Evolutionary conservation across 768 basidiomycete species (phyloP).

Genomic region (Xerocomellus intermedius): DNA sequence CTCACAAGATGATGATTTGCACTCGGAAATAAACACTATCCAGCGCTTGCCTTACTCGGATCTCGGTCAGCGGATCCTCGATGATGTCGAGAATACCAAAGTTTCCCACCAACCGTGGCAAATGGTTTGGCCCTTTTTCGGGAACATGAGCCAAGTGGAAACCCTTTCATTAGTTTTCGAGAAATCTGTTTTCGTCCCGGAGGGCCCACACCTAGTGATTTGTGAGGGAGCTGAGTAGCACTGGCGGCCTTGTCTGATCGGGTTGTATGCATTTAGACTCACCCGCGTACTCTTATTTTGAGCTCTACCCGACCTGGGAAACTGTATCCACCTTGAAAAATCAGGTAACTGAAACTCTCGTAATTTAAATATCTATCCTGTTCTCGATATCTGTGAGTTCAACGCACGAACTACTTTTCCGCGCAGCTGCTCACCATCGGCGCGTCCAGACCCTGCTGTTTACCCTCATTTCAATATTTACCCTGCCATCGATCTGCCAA

Average conservation of each 20-base stretch:
- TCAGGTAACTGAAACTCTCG: neutral
- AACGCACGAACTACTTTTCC: neutral
- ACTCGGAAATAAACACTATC: slow-evolving; percentile 35
- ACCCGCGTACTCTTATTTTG: slow-evolving; percentile 32
- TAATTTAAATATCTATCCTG: slow-evolving; percentile 22
- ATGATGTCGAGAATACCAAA: slow-evolving; percentile 48
- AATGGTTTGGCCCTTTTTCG: slow-evolving; percentile 12
- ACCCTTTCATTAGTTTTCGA: neutral
- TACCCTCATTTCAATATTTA: slow-evolving; percentile 47
- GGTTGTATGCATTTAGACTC: slow-evolving; percentile 11
- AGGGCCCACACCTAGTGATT: slow-evolving; percentile 29
- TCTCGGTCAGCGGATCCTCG: slow-evolving; percentile 52
- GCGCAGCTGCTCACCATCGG: slow-evolving; percentile 13
- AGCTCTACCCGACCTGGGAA: slow-evolving; percentile 30
- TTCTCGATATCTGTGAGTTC: slow-evolving; percentile 21
- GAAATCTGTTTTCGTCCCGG: slow-evolving; percentile 2
- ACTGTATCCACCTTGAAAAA: neutral
- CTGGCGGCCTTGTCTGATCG: slow-evolving; percentile 2
- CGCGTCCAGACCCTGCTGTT: slow-evolving; percentile 35
- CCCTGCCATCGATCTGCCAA: slow-evolving; percentile 21
- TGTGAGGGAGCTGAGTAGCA: slow-evolving; percentile 21
- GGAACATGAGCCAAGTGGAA: neutral
- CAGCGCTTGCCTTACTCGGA: slow-evolving; percentile 56
- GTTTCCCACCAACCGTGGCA: slow-evolving; percentile 6
- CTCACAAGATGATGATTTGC: slow-evolving; percentile 44